Evolutionary conservation across 2,329 filamentous ascomycete species (phyloP).

Genomic region (Aspergillus oerlinghausenensis): DNA sequence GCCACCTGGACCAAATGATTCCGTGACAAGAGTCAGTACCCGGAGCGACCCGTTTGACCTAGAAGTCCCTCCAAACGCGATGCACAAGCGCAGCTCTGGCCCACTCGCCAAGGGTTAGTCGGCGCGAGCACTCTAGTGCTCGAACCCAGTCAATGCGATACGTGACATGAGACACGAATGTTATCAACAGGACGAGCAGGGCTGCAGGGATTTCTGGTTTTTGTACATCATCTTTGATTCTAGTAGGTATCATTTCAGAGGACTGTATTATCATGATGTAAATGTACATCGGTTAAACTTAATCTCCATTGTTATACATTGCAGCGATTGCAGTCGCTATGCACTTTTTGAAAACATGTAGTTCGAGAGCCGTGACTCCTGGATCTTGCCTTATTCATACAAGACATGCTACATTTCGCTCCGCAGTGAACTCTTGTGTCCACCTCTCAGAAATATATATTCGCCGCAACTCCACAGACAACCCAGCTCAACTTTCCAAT

Average conservation of each 20-base stretch:
- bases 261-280: background rate
- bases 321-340: background rate
- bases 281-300: background rate
- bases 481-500: background rate
- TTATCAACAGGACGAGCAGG: background rate
- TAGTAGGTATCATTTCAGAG: background rate
- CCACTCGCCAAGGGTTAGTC: background rate
- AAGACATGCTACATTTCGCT: no score
- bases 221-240: background rate
- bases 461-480: background rate
- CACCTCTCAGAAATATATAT: background rate
- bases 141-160: background rate
- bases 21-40: slow-evolving; percentile 15
- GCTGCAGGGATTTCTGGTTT: background rate
- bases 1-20: slow-evolving; percentile 2
- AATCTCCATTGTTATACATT: background rate
- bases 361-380: background rate
- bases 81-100: slow-evolving; percentile 9
- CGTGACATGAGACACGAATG: slow-evolving; percentile 7
- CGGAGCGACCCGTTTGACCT: slow-evolving; percentile 36
- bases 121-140: background rate
- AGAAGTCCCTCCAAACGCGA: slow-evolving; percentile 32
- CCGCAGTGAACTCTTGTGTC: no score
- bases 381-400: no score
- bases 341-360: background rate